Evolutionary conservation across 306 rosid genomes (phyloP), one percentile per base, ranked within the genome.

Genomic region (Spatholobus suberectus): DNA sequence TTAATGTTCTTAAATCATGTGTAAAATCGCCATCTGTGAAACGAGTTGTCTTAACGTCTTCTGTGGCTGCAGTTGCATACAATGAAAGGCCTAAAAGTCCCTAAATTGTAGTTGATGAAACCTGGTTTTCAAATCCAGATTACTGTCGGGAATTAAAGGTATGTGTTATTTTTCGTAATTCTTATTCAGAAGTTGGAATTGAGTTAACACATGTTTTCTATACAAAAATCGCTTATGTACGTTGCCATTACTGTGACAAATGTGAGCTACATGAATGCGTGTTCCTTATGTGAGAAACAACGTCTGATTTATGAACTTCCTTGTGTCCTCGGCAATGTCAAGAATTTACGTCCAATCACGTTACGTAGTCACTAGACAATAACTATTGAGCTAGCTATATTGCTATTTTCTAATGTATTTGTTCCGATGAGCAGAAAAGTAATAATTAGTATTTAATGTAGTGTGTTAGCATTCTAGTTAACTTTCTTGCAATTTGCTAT

Each of bases 1-100:
- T 85, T 47, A 81, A 76, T 70, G 80, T 85, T 70, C 83, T 81
- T 7, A 70, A 85, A 52, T 85, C 88, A 61, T 81, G 85, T 70
- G 85, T 40, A 10, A 85, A 85, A 32, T 70, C 82, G 0, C 9
- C 79, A 71, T 76, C 80, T 4, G 63, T 85, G 41, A 85, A 80
- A 37, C 71, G 87, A 75, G 87, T 85, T 44, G 61, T 85, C 20
- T 44, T 85, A 15, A 85, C 87, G 1, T 84, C 87, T 65, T 78
- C 84, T 41, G 11, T 40, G 2, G 76, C 80, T 18, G 52, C 84
- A 26, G 63, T 72, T 84, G 0, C 5, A 6, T 51, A 8, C 2
- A 79, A 6, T 63, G 76, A 17, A 62, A 78, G 54, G 71, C 80
- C 80, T 9, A 6, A 2, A 41, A 84, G 6, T 78, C 76, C 76